Evolutionary conservation across 2,329 filamentous ascomycete genomes (phyloP).

Genomic region (Cytospora paraplurivora): DNA sequence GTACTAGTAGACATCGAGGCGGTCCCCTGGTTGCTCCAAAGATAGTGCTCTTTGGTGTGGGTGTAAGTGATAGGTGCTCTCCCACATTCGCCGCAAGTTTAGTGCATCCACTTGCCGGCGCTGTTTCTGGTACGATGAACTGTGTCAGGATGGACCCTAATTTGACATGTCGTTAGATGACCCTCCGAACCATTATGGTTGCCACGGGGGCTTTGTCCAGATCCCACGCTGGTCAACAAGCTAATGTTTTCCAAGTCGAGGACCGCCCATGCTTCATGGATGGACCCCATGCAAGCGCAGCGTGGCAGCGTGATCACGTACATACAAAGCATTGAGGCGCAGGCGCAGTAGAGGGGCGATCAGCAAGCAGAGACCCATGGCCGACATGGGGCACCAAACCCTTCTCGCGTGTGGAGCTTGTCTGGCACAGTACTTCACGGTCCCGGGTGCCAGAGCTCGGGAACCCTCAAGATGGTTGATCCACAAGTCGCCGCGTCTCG

Average conservation of each 20-base stretch:
- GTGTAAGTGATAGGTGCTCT: slow-evolving; percentile 29
- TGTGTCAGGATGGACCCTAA: slow-evolving; percentile 41
- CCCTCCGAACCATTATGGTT: slow-evolving; percentile 46
- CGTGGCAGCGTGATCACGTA: slow-evolving; percentile 22
- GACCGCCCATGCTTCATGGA: slow-evolving; percentile 16
- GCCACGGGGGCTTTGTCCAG: slow-evolving; percentile 39
- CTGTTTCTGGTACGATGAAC: slow-evolving; percentile 35
- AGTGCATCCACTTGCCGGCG: slow-evolving; percentile 31
- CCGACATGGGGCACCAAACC: slow-evolving; percentile 45
- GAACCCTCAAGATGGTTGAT: neutral
- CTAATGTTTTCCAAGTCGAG: slow-evolving; percentile 24
- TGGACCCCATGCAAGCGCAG: slow-evolving; percentile 18
- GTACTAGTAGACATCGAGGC: slow-evolving; percentile 26
- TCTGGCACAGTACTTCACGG: slow-evolving; percentile 6
- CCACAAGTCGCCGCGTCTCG: neutral
- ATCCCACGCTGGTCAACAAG: slow-evolving; percentile 29
- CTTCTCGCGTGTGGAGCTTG: slow-evolving; percentile 27
- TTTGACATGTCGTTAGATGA: slow-evolving; percentile 44
- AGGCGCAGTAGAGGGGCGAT: slow-evolving; percentile 38
- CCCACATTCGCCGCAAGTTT: slow-evolving; percentile 23
- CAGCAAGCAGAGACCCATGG: slow-evolving; percentile 48
- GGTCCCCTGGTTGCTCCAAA: slow-evolving; percentile 33
- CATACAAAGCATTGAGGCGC: slow-evolving; percentile 34
- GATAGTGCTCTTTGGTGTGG: slow-evolving; percentile 32
- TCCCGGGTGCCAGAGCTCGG: neutral